Evolutionary conservation across 768 basidiomycete genomes (phyloP), one percentile per base, ranked within the genome.

Genomic region (Leccinum sublutescens): DNA sequence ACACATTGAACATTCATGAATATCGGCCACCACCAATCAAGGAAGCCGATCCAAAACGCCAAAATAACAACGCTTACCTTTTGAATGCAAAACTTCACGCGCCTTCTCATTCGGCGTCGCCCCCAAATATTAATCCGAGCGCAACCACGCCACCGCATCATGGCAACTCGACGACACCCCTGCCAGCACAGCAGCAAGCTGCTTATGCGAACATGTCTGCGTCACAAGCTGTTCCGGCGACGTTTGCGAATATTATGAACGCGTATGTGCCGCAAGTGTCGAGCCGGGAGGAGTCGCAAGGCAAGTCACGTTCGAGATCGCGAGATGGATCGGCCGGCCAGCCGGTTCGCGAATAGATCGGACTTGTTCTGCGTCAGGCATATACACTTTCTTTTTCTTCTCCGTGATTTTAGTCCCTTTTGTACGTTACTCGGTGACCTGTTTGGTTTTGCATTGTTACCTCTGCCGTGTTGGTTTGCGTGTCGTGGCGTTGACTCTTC

Each of bases 211-310:
- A 57, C 38, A 31, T 57, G 33, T 54, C 64, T 2, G 58, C 65
- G 52, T 57, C 71, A 27, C 71, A 70, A 21, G 63, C 76, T 0
- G 74, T 81, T 9, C 80, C 84, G 2, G 75, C 85, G 27, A 81
- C 85, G 55, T 82, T 88, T 68, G 88, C 85, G 34, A 84, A 81
- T 59, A 86, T 89, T 62, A 84, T 89, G 85, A 83, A 85, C 64
- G 85, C 86, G n/a, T 87, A 86, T 68, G 79, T 84, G 9, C 69
- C 75, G 1, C 70, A 71, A 31, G 61, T 64, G 17, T 61, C 68
- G 19, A 58, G 38, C 11, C 68, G 64, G 17, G 72, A 64, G 9
- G 66, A 68, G 15, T 61, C 71, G 7, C 65, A 67, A 9, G 62
- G 59, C 17, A 69, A 65, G 31, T 69, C 70, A 15, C 71, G 68